Base-by-base conservation (phyloP, 805 yeast species). In the Huiozyma naganishii region DNA sequence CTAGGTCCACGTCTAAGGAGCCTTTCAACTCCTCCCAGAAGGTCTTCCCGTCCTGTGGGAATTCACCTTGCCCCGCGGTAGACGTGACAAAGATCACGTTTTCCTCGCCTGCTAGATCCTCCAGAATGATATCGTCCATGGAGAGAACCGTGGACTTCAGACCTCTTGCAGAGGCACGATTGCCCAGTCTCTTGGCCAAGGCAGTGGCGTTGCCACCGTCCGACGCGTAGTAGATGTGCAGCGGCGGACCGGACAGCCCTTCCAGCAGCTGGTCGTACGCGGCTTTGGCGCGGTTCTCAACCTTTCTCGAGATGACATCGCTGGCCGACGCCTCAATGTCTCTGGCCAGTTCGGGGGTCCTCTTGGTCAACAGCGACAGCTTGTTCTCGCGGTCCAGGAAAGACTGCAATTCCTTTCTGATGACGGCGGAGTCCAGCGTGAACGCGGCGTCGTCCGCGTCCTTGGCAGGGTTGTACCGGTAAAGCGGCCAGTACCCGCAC, bases 401-500 rank as follows among this genome's bases (percentile, higher is more conserved):
- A 29, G 75, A 79, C 57, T 80, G 75, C 49, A 90, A 70, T 53
- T 83, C 86, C 53, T 79, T 77, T 62, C 80, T 80, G 57, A 90
- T 77, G 43, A 79, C 79, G 11, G 89, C 78, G 5, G 97, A 88
- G 62, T 90, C 97, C 43, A 90, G 72, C 54, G 77, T 77, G 73
- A 90, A 90, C 41, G 62, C 61, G n/a, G 78, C 75, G 4, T 65
- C 60, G 12, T 68, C 73, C 33, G 67, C 68, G 12, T 46, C 49
- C 41, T 72, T 62, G 7, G 62, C 50, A 44, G 97, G 95, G 53
- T 86, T 74, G 67, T 74, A 90, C 60, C 96, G 74, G 68, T 89
- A 90, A 48, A 90, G 72, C 40, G 97, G 97, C 95, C 97, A 88
- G 68, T 83, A 82, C n/a, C 97, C 97, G 32, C 88, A 70, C 55